These are phyloP conservation scores for Chamaenerion angustifolium DNA, from an alignment of 345 rosid genomes.

Conservation along the genomic window DNA sequence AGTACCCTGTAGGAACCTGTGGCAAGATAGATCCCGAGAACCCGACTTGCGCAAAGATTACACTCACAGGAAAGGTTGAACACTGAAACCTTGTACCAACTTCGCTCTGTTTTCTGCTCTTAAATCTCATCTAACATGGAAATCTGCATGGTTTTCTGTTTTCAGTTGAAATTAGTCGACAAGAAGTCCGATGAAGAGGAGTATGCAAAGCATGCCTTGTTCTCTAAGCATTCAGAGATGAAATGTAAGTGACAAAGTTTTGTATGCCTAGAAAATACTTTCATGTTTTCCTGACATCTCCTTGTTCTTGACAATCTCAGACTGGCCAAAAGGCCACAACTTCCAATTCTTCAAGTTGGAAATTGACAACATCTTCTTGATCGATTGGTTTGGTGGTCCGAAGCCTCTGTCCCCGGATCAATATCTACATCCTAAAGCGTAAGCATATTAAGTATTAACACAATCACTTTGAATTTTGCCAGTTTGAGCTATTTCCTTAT, in stretches of 20 bases:
- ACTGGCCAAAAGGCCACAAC: constrained; percentile 70
- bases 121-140: background rate
- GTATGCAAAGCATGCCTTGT: constrained; percentile 41
- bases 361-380: constrained; percentile 59
- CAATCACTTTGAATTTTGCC: no score
- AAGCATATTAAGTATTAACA: constrained; percentile 17
- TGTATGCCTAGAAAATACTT: background rate
- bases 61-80: constrained; percentile 75
- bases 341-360: constrained; percentile 62
- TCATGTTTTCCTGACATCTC: background rate
- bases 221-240: constrained; percentile 90
- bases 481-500: no score
- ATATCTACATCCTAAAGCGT: constrained; percentile 52
- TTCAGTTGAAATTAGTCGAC: constrained; percentile 39
- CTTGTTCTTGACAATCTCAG: constrained; percentile 20
- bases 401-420: constrained; percentile 68
- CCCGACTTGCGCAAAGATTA: constrained; percentile 81
- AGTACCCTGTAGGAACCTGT: constrained; percentile 86
- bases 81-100: background rate
- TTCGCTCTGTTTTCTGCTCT: background rate
- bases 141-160: constrained; percentile 3
- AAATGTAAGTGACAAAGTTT: constrained; percentile 23
- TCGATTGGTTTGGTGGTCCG: constrained; percentile 89
- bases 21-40: constrained; percentile 77
- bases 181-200: constrained; percentile 42